phyloP scores from a whole-genome alignment of 768 basidiomycete species.

The Leccinum obscurum region DNA sequence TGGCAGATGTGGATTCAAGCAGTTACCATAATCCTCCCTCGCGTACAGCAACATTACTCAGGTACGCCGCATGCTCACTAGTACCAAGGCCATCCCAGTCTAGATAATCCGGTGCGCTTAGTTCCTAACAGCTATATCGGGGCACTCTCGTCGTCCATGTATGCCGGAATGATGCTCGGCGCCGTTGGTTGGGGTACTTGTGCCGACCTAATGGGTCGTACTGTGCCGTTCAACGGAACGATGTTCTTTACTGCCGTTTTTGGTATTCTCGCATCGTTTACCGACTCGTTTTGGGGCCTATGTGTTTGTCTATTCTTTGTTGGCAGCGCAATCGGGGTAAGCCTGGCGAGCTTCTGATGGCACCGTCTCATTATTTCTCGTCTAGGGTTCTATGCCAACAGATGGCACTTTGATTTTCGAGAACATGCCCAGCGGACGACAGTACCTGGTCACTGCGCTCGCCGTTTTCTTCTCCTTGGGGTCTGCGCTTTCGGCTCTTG shows the following conservation, averaged over 20 bases:
- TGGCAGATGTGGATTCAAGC: conserved; percentile 91
- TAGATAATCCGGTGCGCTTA: conserved; percentile 28
- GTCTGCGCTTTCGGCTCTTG: conserved; percentile 79
- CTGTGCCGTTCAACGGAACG: conserved; percentile 88
- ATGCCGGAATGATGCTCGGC: conserved; percentile 97
- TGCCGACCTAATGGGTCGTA: conserved; percentile 88
- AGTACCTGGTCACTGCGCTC: conserved; percentile 88
- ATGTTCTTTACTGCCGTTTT: conserved; percentile 89
- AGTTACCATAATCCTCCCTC: conserved; percentile 87
- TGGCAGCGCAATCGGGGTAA: conserved; percentile 91
- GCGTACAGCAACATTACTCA: conserved; percentile 87
- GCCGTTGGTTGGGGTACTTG: conserved; percentile 91
- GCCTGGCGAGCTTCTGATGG: conserved; percentile 23
- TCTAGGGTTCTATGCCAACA: conserved; percentile 91
- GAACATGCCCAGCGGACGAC: conserved; percentile 89
- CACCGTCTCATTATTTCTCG: conserved; percentile 1
- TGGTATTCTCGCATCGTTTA: conserved; percentile 76
- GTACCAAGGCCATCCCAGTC: background rate
- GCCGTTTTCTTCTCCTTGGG: conserved; percentile 95
- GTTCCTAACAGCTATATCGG: conserved; percentile 81
- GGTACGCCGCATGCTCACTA: conserved; percentile 41
- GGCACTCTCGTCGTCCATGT: conserved; percentile 82
- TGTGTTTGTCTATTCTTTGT: conserved; percentile 83
- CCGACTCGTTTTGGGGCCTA: conserved; percentile 64
- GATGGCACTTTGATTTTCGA: conserved; percentile 92